A percentile compares a stretch with the other conserved stretches of the same genome.
phyloP scores from a whole-genome alignment of 2,329 filamentous ascomycete species.

The Colletotrichum sp. region DNA sequence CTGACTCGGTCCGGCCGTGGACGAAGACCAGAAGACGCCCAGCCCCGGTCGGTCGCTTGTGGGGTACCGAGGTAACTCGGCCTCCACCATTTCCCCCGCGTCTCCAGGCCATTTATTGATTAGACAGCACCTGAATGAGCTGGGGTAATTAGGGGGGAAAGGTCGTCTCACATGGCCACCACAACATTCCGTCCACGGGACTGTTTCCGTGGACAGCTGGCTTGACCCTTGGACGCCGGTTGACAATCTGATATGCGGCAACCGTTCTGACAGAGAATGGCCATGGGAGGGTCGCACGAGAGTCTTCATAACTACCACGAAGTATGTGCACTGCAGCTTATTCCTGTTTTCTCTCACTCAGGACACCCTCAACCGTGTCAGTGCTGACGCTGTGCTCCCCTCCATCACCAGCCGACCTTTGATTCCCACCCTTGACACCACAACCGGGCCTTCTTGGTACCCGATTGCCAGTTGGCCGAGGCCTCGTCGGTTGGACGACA shows the following conservation, averaged over 20 bases:
- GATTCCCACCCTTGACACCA: background rate
- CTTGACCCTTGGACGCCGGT: background rate
- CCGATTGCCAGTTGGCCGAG: background rate
- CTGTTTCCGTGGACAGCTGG: background rate
- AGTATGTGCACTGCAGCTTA: background rate
- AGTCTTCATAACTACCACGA: background rate
- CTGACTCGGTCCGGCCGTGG: conserved; percentile 17
- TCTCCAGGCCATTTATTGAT: conserved; percentile 9
- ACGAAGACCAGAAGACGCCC: background rate
- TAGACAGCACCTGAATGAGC: background rate
- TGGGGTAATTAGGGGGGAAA: background rate
- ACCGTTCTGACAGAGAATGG: background rate
- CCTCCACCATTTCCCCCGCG: conserved; percentile 19
- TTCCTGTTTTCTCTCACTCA: background rate
- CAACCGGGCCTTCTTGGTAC: background rate
- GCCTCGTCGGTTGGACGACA: background rate
- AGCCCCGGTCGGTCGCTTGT: conserved; percentile 3
- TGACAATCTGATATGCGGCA: background rate
- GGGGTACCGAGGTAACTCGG: conserved; percentile 21
- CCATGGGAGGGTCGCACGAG: background rate
- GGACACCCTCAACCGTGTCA: background rate
- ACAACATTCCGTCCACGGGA: conserved; percentile 10
- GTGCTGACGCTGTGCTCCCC: background rate
- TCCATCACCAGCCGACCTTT: background rate
- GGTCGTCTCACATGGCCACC: conserved; percentile 1